These are phyloP conservation scores for Colletotrichum tabaci DNA, from an alignment of 2,329 filamentous ascomycete species.

Conservation along the genomic window DNA sequence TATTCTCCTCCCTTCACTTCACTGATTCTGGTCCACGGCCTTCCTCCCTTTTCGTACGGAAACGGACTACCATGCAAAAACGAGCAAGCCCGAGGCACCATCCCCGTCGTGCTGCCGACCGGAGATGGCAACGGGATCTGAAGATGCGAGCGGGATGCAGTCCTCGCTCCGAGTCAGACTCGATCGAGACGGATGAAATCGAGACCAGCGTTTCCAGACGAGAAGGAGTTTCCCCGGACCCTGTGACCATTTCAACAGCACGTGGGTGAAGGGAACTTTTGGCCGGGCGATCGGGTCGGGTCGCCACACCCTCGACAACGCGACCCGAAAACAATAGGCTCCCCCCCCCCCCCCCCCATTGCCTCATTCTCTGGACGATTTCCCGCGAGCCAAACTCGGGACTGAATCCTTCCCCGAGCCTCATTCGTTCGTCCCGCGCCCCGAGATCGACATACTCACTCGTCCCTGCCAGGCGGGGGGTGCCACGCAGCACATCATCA, in stretches of 20 bases:
- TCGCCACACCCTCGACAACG: background rate
- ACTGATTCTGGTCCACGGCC: background rate
- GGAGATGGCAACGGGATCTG: too few species aligned
- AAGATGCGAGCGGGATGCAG: background rate
- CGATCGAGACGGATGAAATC: background rate
- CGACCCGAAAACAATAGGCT: background rate
- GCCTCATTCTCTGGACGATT: background rate
- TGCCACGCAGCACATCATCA: background rate
- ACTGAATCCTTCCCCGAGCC: background rate
- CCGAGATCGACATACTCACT: background rate
- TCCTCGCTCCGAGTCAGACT: background rate
- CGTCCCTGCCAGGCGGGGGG: background rate
- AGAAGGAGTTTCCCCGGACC: background rate
- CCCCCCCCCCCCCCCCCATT: background rate
- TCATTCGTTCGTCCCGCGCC: conserved; percentile 1
- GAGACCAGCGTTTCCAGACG: background rate
- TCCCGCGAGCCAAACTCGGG: background rate
- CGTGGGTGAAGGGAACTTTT: conserved; percentile 1
- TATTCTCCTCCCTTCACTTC: background rate
- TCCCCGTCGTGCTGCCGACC: background rate
- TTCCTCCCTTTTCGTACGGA: too few species aligned
- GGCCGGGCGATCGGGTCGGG: background rate
- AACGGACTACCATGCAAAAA: too few species aligned
- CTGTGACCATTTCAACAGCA: background rate
- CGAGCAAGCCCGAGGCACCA: too few species aligned